A percentile compares a stretch with the other conserved stretches of the same genome.
These are phyloP conservation scores for Clarireedia homoeocarpa DNA, from an alignment of 2,329 filamentous ascomycete species.

Conservation along the genomic window DNA sequence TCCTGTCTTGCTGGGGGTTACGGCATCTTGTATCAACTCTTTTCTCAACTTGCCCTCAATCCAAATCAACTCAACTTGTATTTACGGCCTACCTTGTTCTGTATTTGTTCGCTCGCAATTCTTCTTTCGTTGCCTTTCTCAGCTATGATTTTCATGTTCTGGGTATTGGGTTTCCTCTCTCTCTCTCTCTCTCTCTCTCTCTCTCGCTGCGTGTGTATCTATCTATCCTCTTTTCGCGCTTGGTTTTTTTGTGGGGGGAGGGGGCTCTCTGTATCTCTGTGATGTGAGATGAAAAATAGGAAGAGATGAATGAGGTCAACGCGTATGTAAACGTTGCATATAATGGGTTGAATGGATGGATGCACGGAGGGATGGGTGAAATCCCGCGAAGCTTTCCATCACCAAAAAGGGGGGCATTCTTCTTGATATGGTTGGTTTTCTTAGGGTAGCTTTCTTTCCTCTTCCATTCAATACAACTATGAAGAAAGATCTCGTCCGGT, in stretches of 20 bases:
- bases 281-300: not conserved
- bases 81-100: conserved; percentile 1
- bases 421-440: not conserved
- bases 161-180: too few species aligned
- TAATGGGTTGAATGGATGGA: not conserved
- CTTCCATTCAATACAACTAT: conserved; percentile 5
- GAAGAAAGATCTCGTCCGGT: too few species aligned
- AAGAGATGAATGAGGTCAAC: not conserved
- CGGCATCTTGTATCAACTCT: too few species aligned
- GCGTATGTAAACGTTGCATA: not conserved
- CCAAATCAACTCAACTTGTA: not conserved
- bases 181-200: not conserved
- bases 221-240: not conserved
- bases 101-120: not conserved
- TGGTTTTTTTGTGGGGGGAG: conserved; percentile 2
- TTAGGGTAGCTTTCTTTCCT: not conserved
- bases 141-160: too few species aligned
- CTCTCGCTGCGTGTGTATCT: conserved; percentile 12
- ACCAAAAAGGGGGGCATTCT: not conserved
- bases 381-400: not conserved
- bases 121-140: not conserved
- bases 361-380: conserved; percentile 2
- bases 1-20: too few species aligned
- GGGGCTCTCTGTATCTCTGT: not conserved
- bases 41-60: too few species aligned